Percentiles rank a stretch among this genome's conserved stretches.
These are phyloP conservation scores for Kitagawia praeruptora DNA, from an alignment of 129 eudicot genomes.

Conservation along the genomic window DNA sequence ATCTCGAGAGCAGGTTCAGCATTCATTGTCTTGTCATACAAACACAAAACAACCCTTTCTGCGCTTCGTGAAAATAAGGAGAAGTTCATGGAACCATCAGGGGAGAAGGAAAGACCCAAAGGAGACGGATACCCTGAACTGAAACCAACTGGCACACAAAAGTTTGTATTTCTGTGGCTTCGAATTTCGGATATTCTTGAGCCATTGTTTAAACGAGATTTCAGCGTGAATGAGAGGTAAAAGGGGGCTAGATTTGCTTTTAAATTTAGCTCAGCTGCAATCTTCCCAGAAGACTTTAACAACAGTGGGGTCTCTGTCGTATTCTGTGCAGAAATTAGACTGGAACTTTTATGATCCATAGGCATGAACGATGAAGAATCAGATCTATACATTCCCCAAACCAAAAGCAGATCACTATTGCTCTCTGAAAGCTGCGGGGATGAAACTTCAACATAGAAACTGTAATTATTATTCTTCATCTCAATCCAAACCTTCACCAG, in stretches of 20 bases:
- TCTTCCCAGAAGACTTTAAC: slow-evolving; percentile 25
- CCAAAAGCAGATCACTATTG: slow-evolving; percentile 41
- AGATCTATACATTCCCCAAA: slow-evolving; percentile 75
- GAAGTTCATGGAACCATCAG: slow-evolving; percentile 63
- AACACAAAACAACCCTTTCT: slow-evolving; percentile 60
- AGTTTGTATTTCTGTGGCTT: slow-evolving; percentile 63
- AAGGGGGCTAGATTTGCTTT: slow-evolving; percentile 72
- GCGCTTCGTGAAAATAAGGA: slow-evolving; percentile 66
- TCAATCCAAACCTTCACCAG: slow-evolving; percentile 64
- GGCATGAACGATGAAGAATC: slow-evolving; percentile 66
- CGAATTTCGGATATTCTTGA: slow-evolving; percentile 27
- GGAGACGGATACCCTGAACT: slow-evolving; percentile 71
- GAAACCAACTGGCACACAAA: slow-evolving; percentile 78
- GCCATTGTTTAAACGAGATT: slow-evolving; percentile 27
- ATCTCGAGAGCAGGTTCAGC: slow-evolving; percentile 68
- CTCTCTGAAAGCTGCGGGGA: slow-evolving; percentile 26
- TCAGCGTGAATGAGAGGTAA: slow-evolving; percentile 59
- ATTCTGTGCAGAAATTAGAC: slow-evolving; percentile 16
- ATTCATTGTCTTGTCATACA: slow-evolving; percentile 37
- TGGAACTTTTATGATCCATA: slow-evolving; percentile 28
- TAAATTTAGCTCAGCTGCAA: slow-evolving; percentile 51
- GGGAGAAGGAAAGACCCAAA: slow-evolving; percentile 51
- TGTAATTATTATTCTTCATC: slow-evolving; percentile 35
- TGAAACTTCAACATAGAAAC: slow-evolving; percentile 47
- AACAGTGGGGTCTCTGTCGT: slow-evolving; percentile 40